Base-by-base conservation (phyloP, 2,329 filamentous ascomycete species). In the Leptographium flavum region DNA sequence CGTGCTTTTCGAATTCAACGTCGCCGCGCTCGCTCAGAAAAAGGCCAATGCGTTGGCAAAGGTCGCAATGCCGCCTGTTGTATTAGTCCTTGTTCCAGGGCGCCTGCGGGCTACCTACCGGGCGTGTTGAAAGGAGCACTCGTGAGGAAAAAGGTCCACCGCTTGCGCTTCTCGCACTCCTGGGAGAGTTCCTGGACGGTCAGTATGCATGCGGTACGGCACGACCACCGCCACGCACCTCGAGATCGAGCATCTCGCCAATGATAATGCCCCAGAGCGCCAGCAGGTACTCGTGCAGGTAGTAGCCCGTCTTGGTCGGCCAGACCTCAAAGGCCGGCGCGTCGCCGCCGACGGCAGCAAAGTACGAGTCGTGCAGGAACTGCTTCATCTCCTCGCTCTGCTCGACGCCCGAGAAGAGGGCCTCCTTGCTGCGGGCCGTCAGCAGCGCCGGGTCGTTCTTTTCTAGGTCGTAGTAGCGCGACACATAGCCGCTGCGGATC, bases 281-380 rank as follows among this genome's bases (percentile, higher is more conserved):
- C 7, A 53, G 47, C 23, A 53, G 39, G 14, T 45, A 32, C 41
- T 53, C 49, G 44, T 53, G 52, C 38, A 51, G 37, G 33, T 47
- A 45, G 42, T 43, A 47, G 30, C 25, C 6, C 11, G 25, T 13
- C 36, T 57, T 9, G 32, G 58, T 45, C 17, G 63, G 60, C 37
- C 62, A 66, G 4, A 63, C 63, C 53, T 74, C 71, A 47, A 71
- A 72, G 7, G 62, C 64, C 10, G 73, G 69, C 41, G 67, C 65
- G 47, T 80, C 75, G 3, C 73, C 71, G 0, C 68, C 75, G 0
- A 77, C 66, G 2, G 74, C 75, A 0, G 72, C 60, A 51, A 79
- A 76, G 14, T 63, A 60, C 40, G 40, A 40, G 45, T 76, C 68
- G 73, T 74, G 79, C 17, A 78, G 59, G 74, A 74, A 79, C 32